phyloP scores from a whole-genome alignment of 345 rosid species.

The Populus alba region DNA sequence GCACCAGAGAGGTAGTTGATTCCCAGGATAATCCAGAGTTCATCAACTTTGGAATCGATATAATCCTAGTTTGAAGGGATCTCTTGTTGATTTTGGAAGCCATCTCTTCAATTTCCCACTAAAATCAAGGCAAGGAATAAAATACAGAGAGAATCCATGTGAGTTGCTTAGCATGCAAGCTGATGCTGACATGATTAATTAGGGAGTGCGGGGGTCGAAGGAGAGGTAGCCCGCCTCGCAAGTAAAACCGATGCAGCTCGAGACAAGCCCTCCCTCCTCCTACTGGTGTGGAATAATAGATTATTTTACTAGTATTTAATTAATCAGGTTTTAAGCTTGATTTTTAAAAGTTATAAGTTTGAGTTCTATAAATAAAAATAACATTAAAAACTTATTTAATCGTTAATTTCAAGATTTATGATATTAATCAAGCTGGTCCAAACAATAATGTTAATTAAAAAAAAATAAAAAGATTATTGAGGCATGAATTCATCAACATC shows the following conservation, averaged over 20 bases:
- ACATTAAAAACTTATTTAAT: too few species aligned
- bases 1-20: background rate
- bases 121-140: background rate
- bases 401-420: too few species aligned
- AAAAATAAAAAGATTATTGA: background rate
- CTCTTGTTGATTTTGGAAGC: background rate
- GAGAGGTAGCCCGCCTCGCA: too few species aligned
- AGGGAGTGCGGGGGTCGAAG: background rate
- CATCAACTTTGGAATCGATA: background rate
- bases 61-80: background rate
- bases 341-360: too few species aligned
- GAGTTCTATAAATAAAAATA: too few species aligned
- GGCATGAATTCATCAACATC: background rate
- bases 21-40: background rate
- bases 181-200: background rate
- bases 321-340: too few species aligned
- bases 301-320: too few species aligned
- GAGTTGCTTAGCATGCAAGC: background rate
- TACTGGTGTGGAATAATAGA: background rate
- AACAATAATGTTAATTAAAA: too few species aligned
- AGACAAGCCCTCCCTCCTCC: too few species aligned
- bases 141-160: background rate
- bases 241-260: too few species aligned
- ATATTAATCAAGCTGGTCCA: too few species aligned
- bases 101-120: background rate